Percentiles rank a stretch among this genome's conserved stretches.
Conservation (phyloP, 805 yeast species). For the Starmerella vitae region DNA sequence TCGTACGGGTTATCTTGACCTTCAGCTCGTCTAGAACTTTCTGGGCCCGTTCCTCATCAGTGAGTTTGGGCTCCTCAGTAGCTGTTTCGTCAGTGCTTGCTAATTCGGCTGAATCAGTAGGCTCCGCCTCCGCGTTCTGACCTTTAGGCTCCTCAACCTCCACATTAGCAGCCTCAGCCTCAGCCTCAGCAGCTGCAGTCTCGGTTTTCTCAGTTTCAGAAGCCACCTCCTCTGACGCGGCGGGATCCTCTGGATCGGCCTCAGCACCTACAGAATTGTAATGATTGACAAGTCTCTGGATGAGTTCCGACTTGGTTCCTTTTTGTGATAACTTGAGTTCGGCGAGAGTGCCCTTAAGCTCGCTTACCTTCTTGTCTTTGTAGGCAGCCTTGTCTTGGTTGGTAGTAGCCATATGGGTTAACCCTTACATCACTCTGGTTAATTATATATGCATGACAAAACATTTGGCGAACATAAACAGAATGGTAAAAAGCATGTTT, state of each 20-base stretch:
- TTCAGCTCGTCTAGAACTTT: constrained; percentile 54
- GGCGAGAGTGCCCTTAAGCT: constrained; percentile 65
- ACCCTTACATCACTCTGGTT: too few species aligned
- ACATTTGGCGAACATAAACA: too few species aligned
- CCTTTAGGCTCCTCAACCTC: constrained; percentile 2
- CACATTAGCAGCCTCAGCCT: background rate
- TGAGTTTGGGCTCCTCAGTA: constrained; percentile 25
- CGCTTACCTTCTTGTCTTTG: constrained; percentile 42
- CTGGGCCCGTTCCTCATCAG: constrained; percentile 59
- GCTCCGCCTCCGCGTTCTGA: constrained; percentile 1
- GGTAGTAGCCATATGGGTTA: too few species aligned
- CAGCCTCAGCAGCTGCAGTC: constrained; percentile 16
- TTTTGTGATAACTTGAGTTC: constrained; percentile 49
- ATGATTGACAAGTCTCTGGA: constrained; percentile 40
- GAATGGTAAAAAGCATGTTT: too few species aligned
- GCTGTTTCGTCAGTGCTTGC: constrained; percentile 1
- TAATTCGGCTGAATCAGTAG: constrained; percentile 7
- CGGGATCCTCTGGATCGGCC: constrained; percentile 7
- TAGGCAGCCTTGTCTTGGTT: too few species aligned
- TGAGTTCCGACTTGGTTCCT: constrained; percentile 73
- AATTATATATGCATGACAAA: too few species aligned
- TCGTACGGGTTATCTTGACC: constrained; percentile 56
- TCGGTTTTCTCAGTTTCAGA: constrained; percentile 15
- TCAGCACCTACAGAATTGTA: constrained; percentile 16
- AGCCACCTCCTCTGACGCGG: constrained; percentile 15